Base-by-base conservation (phyloP, 1,284 basidiomycete genomes). In the Irpex lacteus region DNA sequence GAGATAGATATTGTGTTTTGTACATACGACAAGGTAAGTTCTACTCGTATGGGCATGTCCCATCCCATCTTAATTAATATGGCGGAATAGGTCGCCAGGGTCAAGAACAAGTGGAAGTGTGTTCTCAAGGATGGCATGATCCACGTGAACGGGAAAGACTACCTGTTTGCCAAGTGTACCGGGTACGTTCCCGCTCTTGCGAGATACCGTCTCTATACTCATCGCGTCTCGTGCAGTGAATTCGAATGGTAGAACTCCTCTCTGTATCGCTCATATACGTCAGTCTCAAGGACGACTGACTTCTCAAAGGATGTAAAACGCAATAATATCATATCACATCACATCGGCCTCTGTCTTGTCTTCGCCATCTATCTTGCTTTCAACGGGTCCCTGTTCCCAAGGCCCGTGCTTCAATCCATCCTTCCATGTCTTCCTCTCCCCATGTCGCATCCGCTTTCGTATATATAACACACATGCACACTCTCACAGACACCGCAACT, bases 41-140 rank as follows among this genome's bases (percentile, higher is more conserved):
- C 9, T 21, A 34, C 34, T 26, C 54, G 81, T 63, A 21, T 52
- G 49, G 54, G 4, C 54, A 26, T 59, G 57, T 26, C 60, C 59
- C 56, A 9, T 11, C 21, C 11, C 52, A 53, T 60, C 37, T 62
- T 63, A 18, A 62, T 66, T 61, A 34, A 37, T 19, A n/a, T 64
- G 53, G 62, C 6, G 54, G 56, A 55, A 26, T 67, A 96, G 95
- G 96, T 98, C 44, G 95, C 96, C 64, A 87, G 98, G 19, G 96
- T 98, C 36, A 98, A 98, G 81, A 99, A 98, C 83, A 99, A 98
- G 82, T 99, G 98, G 98, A 99, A 99, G 83, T 98, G 96, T 66
- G 91, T 96, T n/a, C 86, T 99, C 66, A 98, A 98, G 79, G 98
- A 99, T 72, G 98, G 98, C 13, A 95, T 99, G 87, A 95, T 98